phyloP scores from a whole-genome alignment of 177 flowering plant species.

The Telopea speciosissima region DNA sequence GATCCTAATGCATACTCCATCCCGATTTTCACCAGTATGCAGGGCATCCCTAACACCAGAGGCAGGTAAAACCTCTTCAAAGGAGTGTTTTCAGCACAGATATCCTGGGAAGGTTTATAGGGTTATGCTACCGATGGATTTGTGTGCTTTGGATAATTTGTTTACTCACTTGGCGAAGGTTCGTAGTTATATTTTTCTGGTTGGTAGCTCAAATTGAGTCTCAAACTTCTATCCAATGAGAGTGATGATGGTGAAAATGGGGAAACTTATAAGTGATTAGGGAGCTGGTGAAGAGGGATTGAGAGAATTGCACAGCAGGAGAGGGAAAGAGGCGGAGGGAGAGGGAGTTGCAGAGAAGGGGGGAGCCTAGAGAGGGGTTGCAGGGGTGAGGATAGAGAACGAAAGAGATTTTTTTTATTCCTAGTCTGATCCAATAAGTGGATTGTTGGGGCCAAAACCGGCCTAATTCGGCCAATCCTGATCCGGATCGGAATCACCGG shows the following conservation, averaged over 20 bases:
- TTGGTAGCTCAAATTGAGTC: constrained; percentile 73
- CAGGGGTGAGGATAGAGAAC: not conserved
- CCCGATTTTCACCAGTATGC: constrained; percentile 74
- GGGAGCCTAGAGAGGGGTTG: not conserved
- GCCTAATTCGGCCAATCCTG: too few relatives aligned
- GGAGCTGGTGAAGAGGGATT: too few relatives aligned
- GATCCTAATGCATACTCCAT: constrained; percentile 51
- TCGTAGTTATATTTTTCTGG: constrained; percentile 73
- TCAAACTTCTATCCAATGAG: constrained; percentile 30
- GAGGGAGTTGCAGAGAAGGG: not conserved
- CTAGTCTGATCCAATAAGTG: too few relatives aligned
- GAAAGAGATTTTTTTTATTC: not conserved
- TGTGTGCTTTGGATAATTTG: constrained; percentile 74
- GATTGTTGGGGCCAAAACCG: constrained; percentile 6
- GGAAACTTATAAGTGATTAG: constrained; percentile 21
- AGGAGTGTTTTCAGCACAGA: constrained; percentile 44
- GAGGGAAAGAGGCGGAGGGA: not conserved
- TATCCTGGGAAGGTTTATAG: constrained; percentile 87
- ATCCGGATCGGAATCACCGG: constrained; percentile 10
- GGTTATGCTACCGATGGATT: constrained; percentile 72
- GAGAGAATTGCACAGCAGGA: not conserved
- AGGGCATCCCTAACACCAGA: constrained; percentile 69
- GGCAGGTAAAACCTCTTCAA: constrained; percentile 24
- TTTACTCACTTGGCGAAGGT: constrained; percentile 33
- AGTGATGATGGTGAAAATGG: constrained; percentile 26